Evolutionary conservation across 2,329 filamentous ascomycete species (phyloP).

Genomic region (Epichloe bromicola): DNA sequence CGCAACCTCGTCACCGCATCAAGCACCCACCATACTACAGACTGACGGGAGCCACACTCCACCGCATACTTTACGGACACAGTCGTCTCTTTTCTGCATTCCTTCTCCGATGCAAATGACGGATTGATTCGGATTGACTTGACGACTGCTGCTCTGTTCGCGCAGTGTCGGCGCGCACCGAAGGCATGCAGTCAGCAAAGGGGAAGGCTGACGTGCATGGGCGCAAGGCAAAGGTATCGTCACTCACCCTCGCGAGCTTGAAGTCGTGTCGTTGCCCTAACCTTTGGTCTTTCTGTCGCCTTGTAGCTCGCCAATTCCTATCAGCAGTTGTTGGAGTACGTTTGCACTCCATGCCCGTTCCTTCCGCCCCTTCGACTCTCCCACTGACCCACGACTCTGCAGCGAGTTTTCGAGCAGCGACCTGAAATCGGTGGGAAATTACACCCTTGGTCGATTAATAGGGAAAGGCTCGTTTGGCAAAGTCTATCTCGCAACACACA

Average conservation of each 20-base stretch:
- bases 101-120: neutral
- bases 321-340: slow-evolving; percentile 87
- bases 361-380: neutral
- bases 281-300: neutral
- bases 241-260: too few species aligned
- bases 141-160: slow-evolving; percentile 1
- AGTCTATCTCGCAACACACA: slow-evolving; percentile 90
- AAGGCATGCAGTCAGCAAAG: slow-evolving; percentile 41
- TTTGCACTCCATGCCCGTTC: slow-evolving; percentile 6
- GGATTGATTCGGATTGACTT: neutral
- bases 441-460: slow-evolving; percentile 79
- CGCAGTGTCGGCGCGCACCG: slow-evolving; percentile 11
- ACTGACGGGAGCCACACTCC: neutral
- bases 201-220: slow-evolving; percentile 44
- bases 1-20: neutral
- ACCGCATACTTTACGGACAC: too few species aligned
- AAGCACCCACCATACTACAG: neutral
- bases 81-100: neutral
- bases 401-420: slow-evolving; percentile 93
- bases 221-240: slow-evolving; percentile 46
- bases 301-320: slow-evolving; percentile 86
- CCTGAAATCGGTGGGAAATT: slow-evolving; percentile 86
- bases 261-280: neutral
- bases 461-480: slow-evolving; percentile 96
- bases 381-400: slow-evolving; percentile 10